Conservation (phyloP, 2,329 filamentous ascomycete genomes). For the Ilyonectria destructans region DNA sequence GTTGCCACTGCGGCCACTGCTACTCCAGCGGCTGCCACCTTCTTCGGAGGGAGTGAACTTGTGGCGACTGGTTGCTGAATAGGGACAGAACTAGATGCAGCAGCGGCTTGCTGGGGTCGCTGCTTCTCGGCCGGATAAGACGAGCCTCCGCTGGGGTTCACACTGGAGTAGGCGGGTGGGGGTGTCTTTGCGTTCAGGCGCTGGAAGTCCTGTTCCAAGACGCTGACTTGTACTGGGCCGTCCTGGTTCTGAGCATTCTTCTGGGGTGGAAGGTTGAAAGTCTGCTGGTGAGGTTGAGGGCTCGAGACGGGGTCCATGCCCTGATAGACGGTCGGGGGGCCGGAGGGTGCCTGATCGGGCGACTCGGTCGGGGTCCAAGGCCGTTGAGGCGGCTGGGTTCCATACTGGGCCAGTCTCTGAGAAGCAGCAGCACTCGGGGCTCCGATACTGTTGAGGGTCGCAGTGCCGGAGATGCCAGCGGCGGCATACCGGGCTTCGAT, state of each 20-base stretch:
- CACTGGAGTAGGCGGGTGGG: slow-evolving; percentile 94
- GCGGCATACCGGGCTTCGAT: slow-evolving; percentile 95
- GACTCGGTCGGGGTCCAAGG: slow-evolving; percentile 97
- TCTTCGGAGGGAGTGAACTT: slow-evolving; percentile 50
- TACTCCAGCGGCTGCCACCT: slow-evolving; percentile 43
- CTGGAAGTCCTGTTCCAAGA: slow-evolving; percentile 90
- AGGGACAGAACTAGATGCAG: slow-evolving; percentile 49
- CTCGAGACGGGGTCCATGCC: slow-evolving; percentile 80
- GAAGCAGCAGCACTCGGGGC: slow-evolving; percentile 84
- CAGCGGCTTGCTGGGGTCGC: slow-evolving; percentile 58
- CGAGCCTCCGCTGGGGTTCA: slow-evolving; percentile 69
- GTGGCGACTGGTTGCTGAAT: slow-evolving; percentile 43
- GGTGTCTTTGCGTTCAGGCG: slow-evolving; percentile 87
- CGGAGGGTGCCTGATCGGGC: slow-evolving; percentile 88
- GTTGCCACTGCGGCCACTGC: slow-evolving; percentile 44
- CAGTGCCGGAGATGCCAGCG: slow-evolving; percentile 89
- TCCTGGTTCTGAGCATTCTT: slow-evolving; percentile 53
- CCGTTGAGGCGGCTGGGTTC: slow-evolving; percentile 62
- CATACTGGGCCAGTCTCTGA: slow-evolving; percentile 86
- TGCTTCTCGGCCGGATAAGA: slow-evolving; percentile 88
- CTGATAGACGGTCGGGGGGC: slow-evolving; percentile 92
- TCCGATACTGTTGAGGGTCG: slow-evolving; percentile 83
- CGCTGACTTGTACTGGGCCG: slow-evolving; percentile 71
- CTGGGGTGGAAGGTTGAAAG: slow-evolving; percentile 59
- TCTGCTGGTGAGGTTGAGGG: slow-evolving; percentile 59